Conservation (phyloP, 2,329 filamentous ascomycete species). For the Calonectria pauciramosa region DNA sequence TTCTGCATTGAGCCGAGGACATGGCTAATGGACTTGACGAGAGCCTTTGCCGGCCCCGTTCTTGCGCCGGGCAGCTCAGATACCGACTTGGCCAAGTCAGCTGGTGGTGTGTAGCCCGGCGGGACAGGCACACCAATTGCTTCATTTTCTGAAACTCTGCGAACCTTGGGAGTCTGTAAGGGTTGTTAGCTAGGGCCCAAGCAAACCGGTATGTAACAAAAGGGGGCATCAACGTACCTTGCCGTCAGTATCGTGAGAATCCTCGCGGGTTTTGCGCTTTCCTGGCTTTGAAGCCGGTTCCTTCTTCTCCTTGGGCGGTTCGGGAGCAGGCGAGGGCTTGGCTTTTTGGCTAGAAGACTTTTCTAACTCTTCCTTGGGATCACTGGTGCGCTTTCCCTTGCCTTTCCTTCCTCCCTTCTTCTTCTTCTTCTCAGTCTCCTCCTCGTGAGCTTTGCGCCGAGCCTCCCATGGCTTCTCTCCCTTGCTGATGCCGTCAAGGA, state of each 20-base stretch:
- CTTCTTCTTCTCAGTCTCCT: constrained; percentile 71
- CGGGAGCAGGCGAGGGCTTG: constrained; percentile 58
- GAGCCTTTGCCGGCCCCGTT: constrained; percentile 76
- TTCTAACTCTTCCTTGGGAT: constrained; percentile 72
- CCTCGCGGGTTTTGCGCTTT: constrained; percentile 72
- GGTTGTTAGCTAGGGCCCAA: constrained; percentile 20
- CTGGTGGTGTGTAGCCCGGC: constrained; percentile 62
- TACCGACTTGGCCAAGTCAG: constrained; percentile 65
- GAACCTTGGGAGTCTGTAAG: constrained; percentile 58
- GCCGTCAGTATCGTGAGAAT: constrained; percentile 64
- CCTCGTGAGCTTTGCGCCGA: constrained; percentile 72
- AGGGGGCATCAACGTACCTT: constrained; percentile 58
- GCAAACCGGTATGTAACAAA: not conserved
- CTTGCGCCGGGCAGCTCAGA: constrained; percentile 73
- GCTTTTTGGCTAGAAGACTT: constrained; percentile 52
- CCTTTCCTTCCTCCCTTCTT: constrained; percentile 72
- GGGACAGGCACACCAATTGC: constrained; percentile 47
- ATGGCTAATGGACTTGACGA: constrained; percentile 78
- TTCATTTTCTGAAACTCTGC: constrained; percentile 68
- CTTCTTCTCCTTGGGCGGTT: constrained; percentile 63
- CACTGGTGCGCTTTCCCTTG: constrained; percentile 76
- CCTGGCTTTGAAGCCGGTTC: constrained; percentile 58
- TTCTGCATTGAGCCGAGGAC: constrained; percentile 78
- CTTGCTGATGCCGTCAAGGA: constrained; percentile 81
- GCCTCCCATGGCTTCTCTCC: constrained; percentile 92